Conservation (phyloP, 441 rosid genomes). For the Omphalea diandra region DNA sequence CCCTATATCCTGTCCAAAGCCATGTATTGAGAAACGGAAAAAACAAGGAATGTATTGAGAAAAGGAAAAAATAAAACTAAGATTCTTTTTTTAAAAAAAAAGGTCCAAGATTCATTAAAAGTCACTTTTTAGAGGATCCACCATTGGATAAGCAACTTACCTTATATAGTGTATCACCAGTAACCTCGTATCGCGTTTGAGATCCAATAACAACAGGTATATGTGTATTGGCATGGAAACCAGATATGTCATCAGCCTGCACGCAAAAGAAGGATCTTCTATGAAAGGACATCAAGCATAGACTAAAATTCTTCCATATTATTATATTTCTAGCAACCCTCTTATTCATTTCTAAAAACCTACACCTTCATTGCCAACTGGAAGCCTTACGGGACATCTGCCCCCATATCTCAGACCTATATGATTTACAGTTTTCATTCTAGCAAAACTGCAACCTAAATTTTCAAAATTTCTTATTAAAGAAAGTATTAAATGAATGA, state of each 20-base stretch:
- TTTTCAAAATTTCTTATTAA: not conserved
- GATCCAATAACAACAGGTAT: conserved; percentile 88
- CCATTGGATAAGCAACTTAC: conserved; percentile 34
- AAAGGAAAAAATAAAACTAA: not conserved
- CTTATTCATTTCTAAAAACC: not conserved
- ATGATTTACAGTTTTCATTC: not conserved
- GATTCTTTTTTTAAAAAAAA: not conserved
- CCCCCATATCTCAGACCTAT: not conserved
- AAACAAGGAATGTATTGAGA: too few species aligned
- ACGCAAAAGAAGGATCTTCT: conserved; percentile 18
- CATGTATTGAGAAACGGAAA: not conserved
- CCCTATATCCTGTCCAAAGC: conserved; percentile 56
- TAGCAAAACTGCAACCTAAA: not conserved
- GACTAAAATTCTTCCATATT: not conserved
- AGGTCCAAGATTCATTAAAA: not conserved
- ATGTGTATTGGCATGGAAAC: conserved; percentile 89
- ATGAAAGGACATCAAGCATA: conserved; percentile 11
- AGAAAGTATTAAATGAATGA: not conserved
- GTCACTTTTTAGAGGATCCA: not conserved
- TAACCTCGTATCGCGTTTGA: conserved; percentile 86
- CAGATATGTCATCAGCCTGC: conserved; percentile 88
- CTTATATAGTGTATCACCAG: conserved; percentile 86
- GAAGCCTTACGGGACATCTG: not conserved
- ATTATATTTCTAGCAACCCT: conserved; percentile 19
- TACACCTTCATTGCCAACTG: not conserved